phyloP scores from a whole-genome alignment of 2,329 filamentous ascomycete species.

The Colletotrichum tamarilloi region DNA sequence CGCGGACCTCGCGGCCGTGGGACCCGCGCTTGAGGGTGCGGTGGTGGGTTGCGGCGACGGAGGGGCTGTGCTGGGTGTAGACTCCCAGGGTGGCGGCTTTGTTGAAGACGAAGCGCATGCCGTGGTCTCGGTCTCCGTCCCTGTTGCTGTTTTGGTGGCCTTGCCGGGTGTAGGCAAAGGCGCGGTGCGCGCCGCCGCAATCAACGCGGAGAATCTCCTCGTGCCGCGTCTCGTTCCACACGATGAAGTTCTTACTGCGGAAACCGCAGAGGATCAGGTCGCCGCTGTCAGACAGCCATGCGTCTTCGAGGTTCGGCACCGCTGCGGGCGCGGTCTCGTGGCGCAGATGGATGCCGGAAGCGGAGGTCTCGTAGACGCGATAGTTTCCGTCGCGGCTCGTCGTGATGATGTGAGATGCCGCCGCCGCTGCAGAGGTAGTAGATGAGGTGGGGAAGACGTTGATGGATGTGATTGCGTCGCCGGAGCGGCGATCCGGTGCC shows the following conservation, averaged over 20 bases:
- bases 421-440: slow-evolving; percentile 30
- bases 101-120: slow-evolving; percentile 76
- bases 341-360: slow-evolving; percentile 65
- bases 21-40: slow-evolving; percentile 73
- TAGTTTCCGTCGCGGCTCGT: slow-evolving; percentile 83
- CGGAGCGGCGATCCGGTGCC: slow-evolving; percentile 53
- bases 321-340: slow-evolving; percentile 79
- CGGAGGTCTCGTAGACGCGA: slow-evolving; percentile 66
- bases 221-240: slow-evolving; percentile 81
- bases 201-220: slow-evolving; percentile 78
- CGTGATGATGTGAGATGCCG: slow-evolving; percentile 67
- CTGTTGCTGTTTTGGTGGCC: slow-evolving; percentile 34
- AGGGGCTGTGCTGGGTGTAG: slow-evolving; percentile 52
- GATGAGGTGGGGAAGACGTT: slow-evolving; percentile 52
- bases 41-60: slow-evolving; percentile 40
- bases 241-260: slow-evolving; percentile 79
- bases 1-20: slow-evolving; percentile 88
- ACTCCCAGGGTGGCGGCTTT: slow-evolving; percentile 68
- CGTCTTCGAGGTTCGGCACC: slow-evolving; percentile 80
- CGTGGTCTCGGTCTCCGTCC: slow-evolving; percentile 37
- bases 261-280: slow-evolving; percentile 85
- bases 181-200: slow-evolving; percentile 87
- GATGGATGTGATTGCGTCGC: slow-evolving; percentile 78
- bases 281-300: slow-evolving; percentile 63
- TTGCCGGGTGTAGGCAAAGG: slow-evolving; percentile 66